phyloP scores from a whole-genome alignment of 371 early-diverging fungal species.

The Blyttiomyces sp. region DNA sequence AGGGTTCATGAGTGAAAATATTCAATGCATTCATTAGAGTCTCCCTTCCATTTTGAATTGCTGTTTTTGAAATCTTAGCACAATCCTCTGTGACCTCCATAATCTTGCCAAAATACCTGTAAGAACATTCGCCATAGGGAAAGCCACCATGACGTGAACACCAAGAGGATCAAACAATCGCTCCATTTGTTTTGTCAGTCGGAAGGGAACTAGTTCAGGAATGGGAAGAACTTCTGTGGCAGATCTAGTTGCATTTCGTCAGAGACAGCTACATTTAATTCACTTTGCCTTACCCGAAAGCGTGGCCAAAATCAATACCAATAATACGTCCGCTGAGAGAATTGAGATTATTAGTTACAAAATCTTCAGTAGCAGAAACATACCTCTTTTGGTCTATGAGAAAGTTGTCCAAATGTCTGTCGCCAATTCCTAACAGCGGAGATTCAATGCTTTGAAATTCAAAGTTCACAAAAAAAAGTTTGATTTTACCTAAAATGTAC shows the following conservation, averaged over 20 bases:
- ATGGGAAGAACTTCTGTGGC: slow-evolving; percentile 66
- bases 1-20: slow-evolving; percentile 71
- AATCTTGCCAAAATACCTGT: slow-evolving; percentile 46
- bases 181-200: slow-evolving; percentile 58
- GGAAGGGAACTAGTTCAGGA: slow-evolving; percentile 69
- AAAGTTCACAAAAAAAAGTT: neutral
- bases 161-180: slow-evolving; percentile 60
- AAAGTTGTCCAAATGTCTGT: slow-evolving; percentile 69
- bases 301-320: slow-evolving; percentile 73
- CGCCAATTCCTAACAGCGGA: slow-evolving; percentile 61
- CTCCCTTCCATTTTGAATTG: slow-evolving; percentile 50
- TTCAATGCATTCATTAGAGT: slow-evolving; percentile 59
- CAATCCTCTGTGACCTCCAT: neutral
- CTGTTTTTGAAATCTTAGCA: slow-evolving; percentile 25
- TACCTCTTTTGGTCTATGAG: slow-evolving; percentile 58
- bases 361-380: neutral
- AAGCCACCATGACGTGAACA: slow-evolving; percentile 45
- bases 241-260: slow-evolving; percentile 25
- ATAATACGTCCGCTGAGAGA: slow-evolving; percentile 53
- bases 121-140: slow-evolving; percentile 56
- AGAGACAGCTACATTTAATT: neutral
- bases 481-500: slow-evolving; percentile 60
- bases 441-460: neutral
- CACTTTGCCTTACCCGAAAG: slow-evolving; percentile 52
- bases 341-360: too few relatives aligned